phyloP scores from a whole-genome alignment of 129 eudicot species.

The Saposhnikovia divaricata region DNA sequence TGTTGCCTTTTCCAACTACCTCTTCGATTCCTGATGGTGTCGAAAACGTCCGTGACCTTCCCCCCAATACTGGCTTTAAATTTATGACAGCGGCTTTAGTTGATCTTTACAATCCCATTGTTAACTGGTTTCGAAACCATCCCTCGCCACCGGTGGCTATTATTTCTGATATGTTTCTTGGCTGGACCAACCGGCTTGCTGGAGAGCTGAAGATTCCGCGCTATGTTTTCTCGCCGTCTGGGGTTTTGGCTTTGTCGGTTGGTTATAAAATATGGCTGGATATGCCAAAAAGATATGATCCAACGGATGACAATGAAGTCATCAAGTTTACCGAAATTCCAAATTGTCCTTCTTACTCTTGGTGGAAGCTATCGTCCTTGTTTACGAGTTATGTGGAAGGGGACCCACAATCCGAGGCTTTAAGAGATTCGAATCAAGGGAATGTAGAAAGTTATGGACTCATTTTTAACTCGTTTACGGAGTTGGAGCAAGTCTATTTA shows the following conservation, averaged over 20 bases:
- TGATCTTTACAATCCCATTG: constrained; percentile 29
- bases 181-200: constrained; percentile 50
- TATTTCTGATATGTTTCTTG: constrained; percentile 55
- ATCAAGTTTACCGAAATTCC: constrained; percentile 37
- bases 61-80: constrained; percentile 23
- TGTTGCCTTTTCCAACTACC: constrained; percentile 56
- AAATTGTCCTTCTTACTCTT: constrained; percentile 43
- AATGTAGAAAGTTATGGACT: constrained; percentile 43
- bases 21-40: constrained; percentile 53
- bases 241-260: constrained; percentile 46
- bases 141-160: constrained; percentile 57
- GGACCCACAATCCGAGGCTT: constrained; percentile 29
- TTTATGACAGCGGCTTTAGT: constrained; percentile 34
- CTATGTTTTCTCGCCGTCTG: constrained; percentile 49
- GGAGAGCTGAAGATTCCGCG: constrained; percentile 33
- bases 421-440: constrained; percentile 22
- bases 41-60: constrained; percentile 56
- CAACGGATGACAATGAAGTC: constrained; percentile 18
- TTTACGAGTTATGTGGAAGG: constrained; percentile 41
- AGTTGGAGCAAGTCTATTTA: constrained; percentile 39
- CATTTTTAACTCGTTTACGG: constrained; percentile 48
- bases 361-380: constrained; percentile 62
- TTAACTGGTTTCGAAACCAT: constrained; percentile 41
- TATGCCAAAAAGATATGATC: constrained; percentile 27
- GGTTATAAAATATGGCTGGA: constrained; percentile 38